Evolutionary conservation across 2,329 filamentous ascomycete species (phyloP), one percentile per base, ranked within the genome.

Genomic region (Neoarthrinium moseri): DNA sequence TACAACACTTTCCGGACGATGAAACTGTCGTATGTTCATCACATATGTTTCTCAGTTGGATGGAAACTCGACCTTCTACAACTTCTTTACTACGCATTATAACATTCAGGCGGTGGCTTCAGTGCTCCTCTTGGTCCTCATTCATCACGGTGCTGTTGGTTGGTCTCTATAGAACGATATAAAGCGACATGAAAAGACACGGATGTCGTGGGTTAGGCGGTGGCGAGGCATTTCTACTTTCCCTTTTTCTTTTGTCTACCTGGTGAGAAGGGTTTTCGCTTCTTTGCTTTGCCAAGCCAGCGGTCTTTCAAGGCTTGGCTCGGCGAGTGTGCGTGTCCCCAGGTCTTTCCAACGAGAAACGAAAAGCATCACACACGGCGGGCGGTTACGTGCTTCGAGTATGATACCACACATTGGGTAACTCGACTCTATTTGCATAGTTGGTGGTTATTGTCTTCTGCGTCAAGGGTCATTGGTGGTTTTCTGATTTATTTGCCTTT

Each of bases 271-370:
- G n/a, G n/a, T 29, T 35, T 35, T 35, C 17, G 10, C 8, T 18
- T 17, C 17, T n/a, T n/a, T 29, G 8, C 26, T 18, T 35, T 18
- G 32, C 10, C 7, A 35, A 11, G 10, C 15, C 17, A 38, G 6
- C 15, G 11, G 11, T 10, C 8, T 20, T 23, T 15, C 15, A 10
- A 23, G 33, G 33, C 11, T 11, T 15, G 17, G 33, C 23, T 45
- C 34, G 24, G 43, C 43, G 23, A 7, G 34, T 45, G 43, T 39
- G 43, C 34, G 34, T 22, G 27, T 45, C 30, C 29, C 18, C 21
- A 34, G 13, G 18, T 44, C 32, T 23, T 39, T 32, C 43, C 22
- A 11, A 20, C 12, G 22, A 20, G 23, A 13, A 26, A 34, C 20
- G 27, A 37, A 45, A 37, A 37, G 43, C 24, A 30, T 27, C 32